Evolutionary conservation across 1,284 basidiomycete species (phyloP), one percentile per base, ranked within the genome.

Genomic region (Ceratobasidium sp.): DNA sequence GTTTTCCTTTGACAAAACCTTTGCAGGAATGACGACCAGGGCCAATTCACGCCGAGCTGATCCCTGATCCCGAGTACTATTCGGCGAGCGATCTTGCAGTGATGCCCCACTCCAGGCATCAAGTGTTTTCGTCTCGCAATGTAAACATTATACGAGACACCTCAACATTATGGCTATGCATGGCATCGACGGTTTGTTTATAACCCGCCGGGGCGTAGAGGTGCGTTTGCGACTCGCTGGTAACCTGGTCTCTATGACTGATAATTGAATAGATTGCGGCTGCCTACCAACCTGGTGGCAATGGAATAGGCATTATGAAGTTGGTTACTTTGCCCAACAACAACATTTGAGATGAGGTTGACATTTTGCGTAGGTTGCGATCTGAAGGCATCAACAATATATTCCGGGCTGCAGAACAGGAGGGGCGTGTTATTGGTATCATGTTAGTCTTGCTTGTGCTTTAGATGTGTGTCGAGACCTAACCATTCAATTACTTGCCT

Each of bases 131-230:
- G 1, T 91, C 89, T 1, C 84, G 91, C 35, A 82, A 91, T 77
- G 82, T 85, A 8, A 84, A 83, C 75, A 92, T 90, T 0, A 89
- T 92, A 82, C 84, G 72, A 80, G 87, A 25, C 91, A 93, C 75
- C 92, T 92, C 75, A 83, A 86, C 72, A 91, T 89, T 89, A 92
- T 92, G 91, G 90, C 90, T 6, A 78, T 84, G 71, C 87, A 91
- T 72, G 86, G 86, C 50, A 83, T 93, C 25, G 89, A 92, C 72
- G 91, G 91, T 7, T 88, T 84, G 1, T 91, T 93, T 75, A 76
- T 92, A 17, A 91, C 92, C 75, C 85, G 91, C 3, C 91, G 92
- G 75, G 83, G 83, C 0, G 82, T 84, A 12, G 58, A 52, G 47
- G 40, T 49, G 20, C 8, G 52, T n/a, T 27, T 29, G 6, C 17